Conservation (phyloP, 805 yeast genomes). For the Candida jianshihensis region DNA sequence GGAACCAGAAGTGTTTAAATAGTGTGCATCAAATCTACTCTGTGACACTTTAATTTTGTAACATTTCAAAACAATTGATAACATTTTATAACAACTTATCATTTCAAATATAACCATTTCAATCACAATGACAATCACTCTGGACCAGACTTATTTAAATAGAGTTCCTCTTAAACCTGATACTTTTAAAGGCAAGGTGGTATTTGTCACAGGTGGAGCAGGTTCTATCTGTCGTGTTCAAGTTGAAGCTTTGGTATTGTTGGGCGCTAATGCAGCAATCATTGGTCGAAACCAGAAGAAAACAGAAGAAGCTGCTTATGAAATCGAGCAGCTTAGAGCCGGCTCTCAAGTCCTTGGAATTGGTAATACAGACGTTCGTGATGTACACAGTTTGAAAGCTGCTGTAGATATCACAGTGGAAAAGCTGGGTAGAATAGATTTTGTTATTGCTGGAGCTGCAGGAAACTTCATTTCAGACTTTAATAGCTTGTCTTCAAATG, state of each 20-base stretch:
- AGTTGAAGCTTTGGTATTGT: slow-evolving; percentile 69
- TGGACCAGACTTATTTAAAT: slow-evolving; percentile 22
- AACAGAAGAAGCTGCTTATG: slow-evolving; percentile 62
- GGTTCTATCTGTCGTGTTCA: slow-evolving; percentile 94
- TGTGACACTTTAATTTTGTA: too few species aligned
- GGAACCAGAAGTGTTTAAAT: too few species aligned
- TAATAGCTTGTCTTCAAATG: slow-evolving; percentile 72
- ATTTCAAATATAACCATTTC: too few species aligned
- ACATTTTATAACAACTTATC: too few species aligned
- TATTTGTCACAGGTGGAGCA: slow-evolving; percentile 91
- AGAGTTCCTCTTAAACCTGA: slow-evolving; percentile 44
- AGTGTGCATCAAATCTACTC: too few species aligned
- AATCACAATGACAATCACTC: background rate
- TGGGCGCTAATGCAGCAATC: slow-evolving; percentile 86
- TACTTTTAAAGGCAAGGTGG: slow-evolving; percentile 77
- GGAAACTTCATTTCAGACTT: slow-evolving; percentile 86
- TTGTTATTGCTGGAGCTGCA: slow-evolving; percentile 91
- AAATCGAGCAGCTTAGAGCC: slow-evolving; percentile 47
- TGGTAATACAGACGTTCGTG: slow-evolving; percentile 75
- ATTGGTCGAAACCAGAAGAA: slow-evolving; percentile 70
- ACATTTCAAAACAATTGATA: too few species aligned
- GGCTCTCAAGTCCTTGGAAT: slow-evolving; percentile 66
- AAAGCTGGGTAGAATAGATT: slow-evolving; percentile 74
- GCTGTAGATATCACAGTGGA: slow-evolving; percentile 65
- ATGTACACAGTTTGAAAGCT: slow-evolving; percentile 43